Percentiles rank a stretch among this genome's conserved stretches.
Evolutionary conservation across 345 rosid species (phyloP).

Genomic region (Lepidium aucheri): DNA sequence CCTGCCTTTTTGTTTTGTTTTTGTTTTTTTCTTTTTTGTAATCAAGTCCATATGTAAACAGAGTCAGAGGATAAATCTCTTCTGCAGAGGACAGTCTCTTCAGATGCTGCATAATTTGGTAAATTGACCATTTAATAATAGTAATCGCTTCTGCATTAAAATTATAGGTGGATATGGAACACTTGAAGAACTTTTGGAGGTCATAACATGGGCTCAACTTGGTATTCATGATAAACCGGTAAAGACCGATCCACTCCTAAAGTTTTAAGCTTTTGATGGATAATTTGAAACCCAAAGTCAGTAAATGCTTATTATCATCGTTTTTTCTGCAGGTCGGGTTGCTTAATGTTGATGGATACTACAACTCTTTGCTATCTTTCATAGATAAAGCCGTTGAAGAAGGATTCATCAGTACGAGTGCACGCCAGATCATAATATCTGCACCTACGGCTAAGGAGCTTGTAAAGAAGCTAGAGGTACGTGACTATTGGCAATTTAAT

Average conservation of each 20-base stretch:
- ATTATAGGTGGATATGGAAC: constrained; percentile 45
- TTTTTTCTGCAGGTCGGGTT: constrained; percentile 65
- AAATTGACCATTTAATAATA: background rate
- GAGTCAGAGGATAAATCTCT: background rate
- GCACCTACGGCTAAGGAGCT: constrained; percentile 79
- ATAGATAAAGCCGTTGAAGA: constrained; percentile 97
- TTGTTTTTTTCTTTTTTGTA: background rate
- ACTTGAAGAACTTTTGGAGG: constrained; percentile 45
- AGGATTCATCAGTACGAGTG: constrained; percentile 74
- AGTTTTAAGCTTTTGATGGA: background rate
- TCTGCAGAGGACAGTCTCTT: constrained; percentile 3
- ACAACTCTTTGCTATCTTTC: constrained; percentile 84
- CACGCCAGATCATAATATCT: constrained; percentile 78
- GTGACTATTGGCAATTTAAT: background rate
- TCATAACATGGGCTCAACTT: constrained; percentile 48
- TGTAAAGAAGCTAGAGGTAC: constrained; percentile 78
- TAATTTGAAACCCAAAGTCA: background rate
- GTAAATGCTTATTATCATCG: background rate
- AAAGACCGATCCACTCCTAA: constrained; percentile 6
- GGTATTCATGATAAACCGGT: constrained; percentile 57
- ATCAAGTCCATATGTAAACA: constrained; percentile 9
- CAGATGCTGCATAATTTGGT: background rate
- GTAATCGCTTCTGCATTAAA: background rate
- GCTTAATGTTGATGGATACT: constrained; percentile 97
- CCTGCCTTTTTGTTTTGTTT: too few relatives aligned